phyloP scores from a whole-genome alignment of 1,284 basidiomycete genomes.

The Wallemia mellicola region DNA sequence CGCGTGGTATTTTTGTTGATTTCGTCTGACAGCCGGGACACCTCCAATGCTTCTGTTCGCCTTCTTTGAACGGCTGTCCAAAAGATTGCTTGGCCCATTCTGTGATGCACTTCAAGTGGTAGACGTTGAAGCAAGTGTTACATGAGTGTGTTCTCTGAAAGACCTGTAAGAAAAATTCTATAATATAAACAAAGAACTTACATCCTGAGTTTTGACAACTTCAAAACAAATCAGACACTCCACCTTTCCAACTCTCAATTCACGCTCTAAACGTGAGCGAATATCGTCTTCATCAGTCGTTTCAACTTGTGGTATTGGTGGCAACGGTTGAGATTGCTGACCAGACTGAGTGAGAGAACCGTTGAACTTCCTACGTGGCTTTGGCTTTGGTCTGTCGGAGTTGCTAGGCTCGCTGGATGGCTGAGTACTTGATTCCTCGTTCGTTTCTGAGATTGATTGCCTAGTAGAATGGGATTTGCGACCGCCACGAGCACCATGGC shows the following conservation, averaged over 20 bases:
- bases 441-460: neutral
- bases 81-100: neutral
- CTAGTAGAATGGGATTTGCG: neutral
- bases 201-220: neutral
- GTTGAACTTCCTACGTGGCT: neutral
- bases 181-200: neutral
- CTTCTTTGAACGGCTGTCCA: constrained; percentile 15
- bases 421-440: neutral
- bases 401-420: neutral
- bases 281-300: neutral
- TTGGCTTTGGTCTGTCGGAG: neutral
- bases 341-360: neutral
- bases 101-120: neutral
- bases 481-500: neutral
- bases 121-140: neutral
- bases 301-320: neutral
- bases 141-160: neutral
- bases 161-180: neutral
- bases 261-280: neutral
- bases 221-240: neutral
- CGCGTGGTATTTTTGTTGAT: constrained; percentile 28
- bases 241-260: neutral
- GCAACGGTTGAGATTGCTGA: neutral
- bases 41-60: constrained; percentile 33
- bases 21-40: constrained; percentile 65